These are phyloP conservation scores for Saposhnikovia divaricata DNA, from an alignment of 129 eudicot species.

Conservation along the genomic window DNA sequence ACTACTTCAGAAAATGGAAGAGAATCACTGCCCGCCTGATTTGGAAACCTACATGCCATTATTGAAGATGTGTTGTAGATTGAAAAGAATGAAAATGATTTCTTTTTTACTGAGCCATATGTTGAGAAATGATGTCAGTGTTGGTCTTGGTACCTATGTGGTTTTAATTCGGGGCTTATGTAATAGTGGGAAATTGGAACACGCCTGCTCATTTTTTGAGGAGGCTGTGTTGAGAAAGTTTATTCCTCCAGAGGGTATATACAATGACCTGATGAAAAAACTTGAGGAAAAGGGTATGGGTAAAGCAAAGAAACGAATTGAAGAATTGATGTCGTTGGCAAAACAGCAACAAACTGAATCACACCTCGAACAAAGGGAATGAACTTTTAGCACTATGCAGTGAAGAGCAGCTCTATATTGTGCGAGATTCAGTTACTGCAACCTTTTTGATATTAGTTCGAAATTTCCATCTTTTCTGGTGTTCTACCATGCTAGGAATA, in stretches of 20 bases:
- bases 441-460: neutral
- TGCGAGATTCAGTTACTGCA: neutral
- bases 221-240: conserved; percentile 54
- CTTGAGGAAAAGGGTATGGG: conserved; percentile 56
- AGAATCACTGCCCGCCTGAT: conserved; percentile 36
- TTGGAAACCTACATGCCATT: conserved; percentile 52
- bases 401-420: neutral
- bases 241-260: conserved; percentile 46
- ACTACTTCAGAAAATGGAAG: conserved; percentile 68
- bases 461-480: neutral
- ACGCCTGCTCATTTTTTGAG: conserved; percentile 63
- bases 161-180: conserved; percentile 66
- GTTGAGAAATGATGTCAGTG: conserved; percentile 55
- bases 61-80: conserved; percentile 66
- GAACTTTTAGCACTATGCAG: conserved; percentile 14
- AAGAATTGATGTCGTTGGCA: conserved; percentile 38
- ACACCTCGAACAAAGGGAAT: neutral
- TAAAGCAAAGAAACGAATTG: conserved; percentile 48
- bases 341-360: conserved; percentile 13
- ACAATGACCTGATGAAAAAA: conserved; percentile 29
- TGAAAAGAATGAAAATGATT: conserved; percentile 78
- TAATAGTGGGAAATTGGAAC: conserved; percentile 44
- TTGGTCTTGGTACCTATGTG: conserved; percentile 49
- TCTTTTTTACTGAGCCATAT: conserved; percentile 65
- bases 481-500: neutral